Conservation (phyloP, 495 filamentous ascomycete species). For the Penicillium desertorum region DNA sequence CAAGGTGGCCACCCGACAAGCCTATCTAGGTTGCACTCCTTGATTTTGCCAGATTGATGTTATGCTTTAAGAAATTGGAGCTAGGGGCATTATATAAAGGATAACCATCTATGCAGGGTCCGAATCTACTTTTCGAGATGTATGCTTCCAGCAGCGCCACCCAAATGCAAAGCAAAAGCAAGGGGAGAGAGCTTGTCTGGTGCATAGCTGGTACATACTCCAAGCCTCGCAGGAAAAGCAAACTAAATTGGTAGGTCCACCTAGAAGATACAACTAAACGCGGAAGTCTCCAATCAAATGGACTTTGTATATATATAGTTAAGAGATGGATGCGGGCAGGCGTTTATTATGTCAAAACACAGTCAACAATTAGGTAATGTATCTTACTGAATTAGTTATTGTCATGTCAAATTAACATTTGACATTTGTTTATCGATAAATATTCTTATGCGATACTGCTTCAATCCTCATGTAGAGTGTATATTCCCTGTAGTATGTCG, state of each 20-base stretch:
- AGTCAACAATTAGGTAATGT: not conserved
- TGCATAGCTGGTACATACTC: not conserved
- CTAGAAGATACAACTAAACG: conserved; percentile 28
- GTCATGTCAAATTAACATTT: not conserved
- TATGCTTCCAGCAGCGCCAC: not conserved
- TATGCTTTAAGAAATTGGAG: not conserved
- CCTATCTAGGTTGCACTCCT: not conserved
- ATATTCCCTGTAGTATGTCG: not conserved
- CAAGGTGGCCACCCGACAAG: not conserved
- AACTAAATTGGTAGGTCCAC: not conserved
- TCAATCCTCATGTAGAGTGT: not conserved
- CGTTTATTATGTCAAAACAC: not conserved
- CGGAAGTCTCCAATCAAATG: not conserved
- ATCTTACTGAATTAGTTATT: not conserved
- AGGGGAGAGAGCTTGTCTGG: not conserved
- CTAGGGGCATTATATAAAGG: not conserved
- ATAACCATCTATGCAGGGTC: not conserved
- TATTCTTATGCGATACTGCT: not conserved
- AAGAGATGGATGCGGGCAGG: not conserved
- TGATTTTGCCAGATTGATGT: not conserved
- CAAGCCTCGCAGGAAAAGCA: not conserved
- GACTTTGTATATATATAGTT: not conserved
- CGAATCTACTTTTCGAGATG: not conserved
- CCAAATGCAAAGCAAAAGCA: not conserved
- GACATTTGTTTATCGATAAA: not conserved